Percentiles rank a stretch among this genome's conserved stretches.
These are phyloP conservation scores for Trichocomaceae sp. DNA, from an alignment of 2,329 filamentous ascomycete species.

Conservation along the genomic window DNA sequence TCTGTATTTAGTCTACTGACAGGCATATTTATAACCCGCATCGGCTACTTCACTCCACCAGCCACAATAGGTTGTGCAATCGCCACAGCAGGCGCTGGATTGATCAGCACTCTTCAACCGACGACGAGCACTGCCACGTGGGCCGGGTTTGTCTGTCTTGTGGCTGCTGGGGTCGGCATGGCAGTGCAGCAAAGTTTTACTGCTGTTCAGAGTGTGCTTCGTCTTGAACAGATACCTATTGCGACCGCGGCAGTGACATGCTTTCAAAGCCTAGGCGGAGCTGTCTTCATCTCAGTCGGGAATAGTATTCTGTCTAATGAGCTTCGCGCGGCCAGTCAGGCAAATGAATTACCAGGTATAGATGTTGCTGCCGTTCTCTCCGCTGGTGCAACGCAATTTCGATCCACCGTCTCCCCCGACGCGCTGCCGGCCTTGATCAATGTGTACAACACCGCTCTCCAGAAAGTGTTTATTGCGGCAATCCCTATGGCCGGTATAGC, in stretches of 20 bases:
- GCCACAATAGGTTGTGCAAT: conserved; percentile 24
- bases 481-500: conserved; percentile 11
- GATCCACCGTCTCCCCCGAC: conserved; percentile 7
- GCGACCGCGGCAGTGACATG: conserved; percentile 22
- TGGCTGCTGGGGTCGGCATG: conserved; percentile 18
- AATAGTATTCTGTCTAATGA: conserved; percentile 28
- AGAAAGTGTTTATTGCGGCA: conserved; percentile 12
- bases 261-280: conserved; percentile 21
- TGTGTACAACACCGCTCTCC: conserved; percentile 13
- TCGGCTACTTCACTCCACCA: conserved; percentile 24
- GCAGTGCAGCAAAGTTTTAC: conserved; percentile 17
- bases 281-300: conserved; percentile 25
- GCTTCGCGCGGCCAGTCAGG: conserved; percentile 21
- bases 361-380: conserved; percentile 10
- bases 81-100: conserved; percentile 23
- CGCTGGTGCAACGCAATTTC: conserved; percentile 13
- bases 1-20: conserved; percentile 23
- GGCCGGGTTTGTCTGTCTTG: conserved; percentile 22
- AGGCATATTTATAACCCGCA: conserved; percentile 23
- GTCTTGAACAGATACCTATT: conserved; percentile 23
- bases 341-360: conserved; percentile 10
- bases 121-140: conserved; percentile 18
- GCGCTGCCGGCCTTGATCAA: conserved; percentile 6
- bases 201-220: conserved; percentile 21
- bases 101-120: conserved; percentile 29